Conservation (phyloP, 768 basidiomycete species). For the Leccinum truebloodii region DNA sequence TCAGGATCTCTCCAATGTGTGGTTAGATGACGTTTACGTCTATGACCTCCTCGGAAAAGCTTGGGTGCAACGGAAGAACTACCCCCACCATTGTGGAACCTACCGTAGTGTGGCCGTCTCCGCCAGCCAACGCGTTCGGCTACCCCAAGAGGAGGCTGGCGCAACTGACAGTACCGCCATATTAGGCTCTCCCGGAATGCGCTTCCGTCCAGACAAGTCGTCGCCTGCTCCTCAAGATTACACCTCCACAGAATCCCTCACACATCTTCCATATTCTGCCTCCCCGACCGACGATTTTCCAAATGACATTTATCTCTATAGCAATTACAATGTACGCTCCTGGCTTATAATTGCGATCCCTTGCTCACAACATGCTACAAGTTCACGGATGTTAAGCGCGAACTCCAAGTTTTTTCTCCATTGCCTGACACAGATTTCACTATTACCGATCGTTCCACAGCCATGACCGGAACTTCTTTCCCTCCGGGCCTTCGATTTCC, state of each 20-base stretch:
- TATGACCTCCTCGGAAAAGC: constrained; percentile 71
- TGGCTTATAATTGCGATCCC: constrained; percentile 3
- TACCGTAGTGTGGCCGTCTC: constrained; percentile 93
- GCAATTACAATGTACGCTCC: constrained; percentile 86
- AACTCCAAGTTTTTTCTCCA: constrained; percentile 89
- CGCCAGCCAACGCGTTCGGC: constrained; percentile 63
- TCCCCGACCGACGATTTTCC: constrained; percentile 72
- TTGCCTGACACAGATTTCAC: constrained; percentile 73
- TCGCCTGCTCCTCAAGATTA: constrained; percentile 44
- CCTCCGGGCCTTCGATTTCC: constrained; percentile 97
- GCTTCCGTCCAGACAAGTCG: constrained; percentile 54
- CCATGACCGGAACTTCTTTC: constrained; percentile 80
- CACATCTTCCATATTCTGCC: constrained; percentile 78
- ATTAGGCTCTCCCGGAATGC: constrained; percentile 56
- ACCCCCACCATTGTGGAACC: constrained; percentile 93
- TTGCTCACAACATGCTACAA: constrained; percentile 32
- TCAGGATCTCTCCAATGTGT: constrained; percentile 90
- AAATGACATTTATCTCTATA: constrained; percentile 88
- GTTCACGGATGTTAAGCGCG: constrained; percentile 95
- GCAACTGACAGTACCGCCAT: constrained; percentile 40
- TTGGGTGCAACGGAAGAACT: constrained; percentile 81
- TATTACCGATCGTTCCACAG: constrained; percentile 74
- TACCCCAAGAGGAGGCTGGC: constrained; percentile 61
- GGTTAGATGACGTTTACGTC: constrained; percentile 91
- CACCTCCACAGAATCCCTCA: constrained; percentile 58